Evolutionary conservation across 495 filamentous ascomycete species (phyloP).

Genomic region (Trypethelium eluteriae): DNA sequence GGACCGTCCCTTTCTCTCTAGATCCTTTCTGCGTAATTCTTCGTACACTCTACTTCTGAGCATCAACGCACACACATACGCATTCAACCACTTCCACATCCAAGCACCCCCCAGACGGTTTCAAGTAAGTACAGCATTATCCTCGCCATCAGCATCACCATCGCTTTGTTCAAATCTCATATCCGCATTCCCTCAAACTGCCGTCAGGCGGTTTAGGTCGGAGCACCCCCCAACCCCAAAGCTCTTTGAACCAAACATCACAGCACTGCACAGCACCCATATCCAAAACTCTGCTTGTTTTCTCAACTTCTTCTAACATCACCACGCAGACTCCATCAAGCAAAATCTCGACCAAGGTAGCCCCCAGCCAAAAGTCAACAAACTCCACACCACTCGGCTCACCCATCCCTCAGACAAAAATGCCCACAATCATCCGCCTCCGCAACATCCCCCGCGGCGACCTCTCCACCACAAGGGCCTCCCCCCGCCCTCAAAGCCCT

Average conservation of each 20-base stretch:
- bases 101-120: not conserved
- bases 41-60: not conserved
- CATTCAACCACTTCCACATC: not conserved
- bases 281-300: not conserved
- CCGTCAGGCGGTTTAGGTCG: not conserved
- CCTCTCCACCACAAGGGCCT: not conserved
- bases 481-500: no score
- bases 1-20: not conserved
- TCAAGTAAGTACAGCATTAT: not conserved
- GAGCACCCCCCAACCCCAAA: not conserved
- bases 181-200: not conserved
- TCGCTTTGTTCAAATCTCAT: not conserved
- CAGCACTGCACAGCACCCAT: not conserved
- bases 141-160: not conserved
- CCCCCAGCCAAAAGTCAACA: not conserved
- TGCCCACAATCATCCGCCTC: not conserved
- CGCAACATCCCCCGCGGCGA: not conserved
- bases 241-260: not conserved
- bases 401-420: no score
- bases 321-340: not conserved
- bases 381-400: not conserved
- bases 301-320: not conserved
- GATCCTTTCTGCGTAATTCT: not conserved
- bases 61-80: not conserved
- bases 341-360: not conserved